Conservation (phyloP, 2,329 filamentous ascomycete species). For the Onygenales sp. region DNA sequence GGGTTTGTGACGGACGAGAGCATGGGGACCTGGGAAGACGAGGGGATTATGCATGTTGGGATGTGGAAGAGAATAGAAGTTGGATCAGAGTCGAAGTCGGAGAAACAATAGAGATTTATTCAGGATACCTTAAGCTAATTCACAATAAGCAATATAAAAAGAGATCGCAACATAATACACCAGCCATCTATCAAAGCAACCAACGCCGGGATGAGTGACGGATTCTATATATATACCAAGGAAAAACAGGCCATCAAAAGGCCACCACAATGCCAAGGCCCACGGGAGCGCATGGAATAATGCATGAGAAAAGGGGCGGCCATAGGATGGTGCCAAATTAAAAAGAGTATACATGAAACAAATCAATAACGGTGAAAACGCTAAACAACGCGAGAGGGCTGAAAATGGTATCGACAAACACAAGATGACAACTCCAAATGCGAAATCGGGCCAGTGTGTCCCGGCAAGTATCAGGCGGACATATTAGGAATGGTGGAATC, state of each 20-base stretch:
- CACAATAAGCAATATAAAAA: not conserved
- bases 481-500: slow-evolving; percentile 5
- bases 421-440: slow-evolving; percentile 3
- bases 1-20: slow-evolving; percentile 66
- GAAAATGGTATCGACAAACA: not conserved
- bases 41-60: slow-evolving; percentile 74
- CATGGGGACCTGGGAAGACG: slow-evolving; percentile 72
- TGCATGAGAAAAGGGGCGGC: too few species aligned
- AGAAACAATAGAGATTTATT: not conserved
- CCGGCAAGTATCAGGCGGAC: not conserved
- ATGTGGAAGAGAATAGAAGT: slow-evolving; percentile 56
- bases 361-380: not conserved
- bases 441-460: too few species aligned
- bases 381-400: not conserved
- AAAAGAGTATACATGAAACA: not conserved
- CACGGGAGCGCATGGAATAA: not conserved
- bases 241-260: not conserved
- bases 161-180: not conserved
- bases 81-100: not conserved
- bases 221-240: not conserved
- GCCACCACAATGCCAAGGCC: not conserved
- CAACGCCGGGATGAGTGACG: not conserved
- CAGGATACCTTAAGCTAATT: not conserved
- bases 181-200: not conserved
- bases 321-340: not conserved